Evolutionary conservation across 495 filamentous ascomycete species (phyloP).

Genomic region (Penicillium macrosclerotiorum): DNA sequence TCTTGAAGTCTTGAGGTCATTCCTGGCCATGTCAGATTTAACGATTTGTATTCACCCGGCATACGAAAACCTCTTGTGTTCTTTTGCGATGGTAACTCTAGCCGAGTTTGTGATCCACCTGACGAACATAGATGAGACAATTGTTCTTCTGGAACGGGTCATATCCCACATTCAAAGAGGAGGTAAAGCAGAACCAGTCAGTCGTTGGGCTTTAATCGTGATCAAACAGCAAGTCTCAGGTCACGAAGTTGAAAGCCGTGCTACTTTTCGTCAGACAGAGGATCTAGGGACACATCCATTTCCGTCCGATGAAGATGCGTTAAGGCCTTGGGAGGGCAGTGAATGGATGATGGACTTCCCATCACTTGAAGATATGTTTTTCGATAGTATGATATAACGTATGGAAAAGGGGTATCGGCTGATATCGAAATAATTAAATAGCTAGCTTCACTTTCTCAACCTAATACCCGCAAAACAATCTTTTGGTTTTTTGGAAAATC

Average conservation of each 20-base stretch:
- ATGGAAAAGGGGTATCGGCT: neutral
- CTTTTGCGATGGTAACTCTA: constrained; percentile 18
- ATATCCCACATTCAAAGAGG: constrained; percentile 20
- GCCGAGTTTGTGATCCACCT: constrained; percentile 12
- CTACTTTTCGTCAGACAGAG: neutral
- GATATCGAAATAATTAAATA: no score
- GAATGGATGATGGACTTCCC: constrained; percentile 19
- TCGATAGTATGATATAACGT: constrained; percentile 5
- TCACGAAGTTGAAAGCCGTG: neutral
- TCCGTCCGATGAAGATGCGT: neutral
- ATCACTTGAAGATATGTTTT: constrained; percentile 22
- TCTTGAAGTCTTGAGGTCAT: constrained; percentile 2
- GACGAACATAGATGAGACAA: constrained; percentile 1
- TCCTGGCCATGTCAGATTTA: constrained; percentile 15
- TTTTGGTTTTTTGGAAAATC: constrained; percentile 78
- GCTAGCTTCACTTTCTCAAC: constrained; percentile 25
- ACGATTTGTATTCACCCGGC: constrained; percentile 17
- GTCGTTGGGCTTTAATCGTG: constrained; percentile 18
- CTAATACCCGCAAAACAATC: constrained; percentile 63
- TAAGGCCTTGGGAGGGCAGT: constrained; percentile 5
- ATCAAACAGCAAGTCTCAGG: constrained; percentile 14
- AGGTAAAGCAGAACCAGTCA: constrained; percentile 19
- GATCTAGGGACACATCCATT: neutral
- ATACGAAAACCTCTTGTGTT: constrained; percentile 17
- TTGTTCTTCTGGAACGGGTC: constrained; percentile 11